Evolutionary conservation across 2,329 filamentous ascomycete species (phyloP).

Genomic region (Claviceps pusilla): DNA sequence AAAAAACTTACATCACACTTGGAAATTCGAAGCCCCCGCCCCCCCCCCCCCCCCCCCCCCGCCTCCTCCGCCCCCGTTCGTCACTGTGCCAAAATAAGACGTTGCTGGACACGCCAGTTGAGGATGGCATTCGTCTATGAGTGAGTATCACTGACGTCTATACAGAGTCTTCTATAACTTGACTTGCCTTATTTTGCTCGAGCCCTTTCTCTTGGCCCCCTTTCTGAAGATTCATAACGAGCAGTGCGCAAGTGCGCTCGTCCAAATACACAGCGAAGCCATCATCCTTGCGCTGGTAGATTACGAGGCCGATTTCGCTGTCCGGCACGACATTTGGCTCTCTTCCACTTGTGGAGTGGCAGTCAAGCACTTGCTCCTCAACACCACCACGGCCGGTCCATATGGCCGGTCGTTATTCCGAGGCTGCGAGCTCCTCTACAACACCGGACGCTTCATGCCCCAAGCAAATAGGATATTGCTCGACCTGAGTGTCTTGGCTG

Average conservation of each 20-base stretch:
- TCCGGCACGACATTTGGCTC: constrained; percentile 11
- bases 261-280: constrained; percentile 6
- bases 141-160: neutral
- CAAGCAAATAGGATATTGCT: neutral
- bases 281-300: constrained; percentile 10
- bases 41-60: no score
- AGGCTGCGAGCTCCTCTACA: constrained; percentile 5
- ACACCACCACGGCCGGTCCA: neutral
- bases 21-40: no score
- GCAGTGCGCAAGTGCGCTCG: neutral
- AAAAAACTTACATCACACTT: neutral
- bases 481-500: neutral
- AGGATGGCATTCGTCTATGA: neutral
- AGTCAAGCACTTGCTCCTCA: constrained; percentile 1
- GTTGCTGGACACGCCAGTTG: no score
- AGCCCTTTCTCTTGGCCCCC: neutral
- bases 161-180: constrained; percentile 6
- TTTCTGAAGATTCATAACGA: constrained; percentile 1
- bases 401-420: constrained; percentile 1
- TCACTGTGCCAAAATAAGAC: neutral
- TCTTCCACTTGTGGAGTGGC: constrained; percentile 4
- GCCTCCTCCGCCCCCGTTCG: no score
- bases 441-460: constrained; percentile 2
- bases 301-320: constrained; percentile 12
- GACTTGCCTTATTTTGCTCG: constrained; percentile 4